A percentile compares a stretch with the other conserved stretches of the same genome.
These are phyloP conservation scores for Vishniacozyma victoriae DNA, from an alignment of 768 basidiomycete genomes.

Conservation along the genomic window DNA sequence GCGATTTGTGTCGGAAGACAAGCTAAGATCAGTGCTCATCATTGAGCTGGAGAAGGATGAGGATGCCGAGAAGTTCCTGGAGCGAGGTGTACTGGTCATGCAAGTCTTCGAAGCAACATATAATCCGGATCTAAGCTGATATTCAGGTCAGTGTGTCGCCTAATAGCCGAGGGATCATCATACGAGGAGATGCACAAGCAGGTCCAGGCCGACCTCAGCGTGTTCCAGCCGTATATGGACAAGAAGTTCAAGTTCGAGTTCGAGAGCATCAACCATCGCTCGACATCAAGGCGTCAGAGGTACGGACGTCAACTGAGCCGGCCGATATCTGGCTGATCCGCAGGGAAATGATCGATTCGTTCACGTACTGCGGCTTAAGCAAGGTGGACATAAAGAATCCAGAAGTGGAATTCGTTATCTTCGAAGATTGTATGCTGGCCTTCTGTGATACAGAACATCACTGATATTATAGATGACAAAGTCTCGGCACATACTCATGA, in stretches of 20 bases:
- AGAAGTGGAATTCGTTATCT: constrained; percentile 64
- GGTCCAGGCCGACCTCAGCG: constrained; percentile 56
- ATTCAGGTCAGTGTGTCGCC: constrained; percentile 62
- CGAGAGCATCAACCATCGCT: constrained; percentile 49
- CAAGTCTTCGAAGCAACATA: constrained; percentile 46
- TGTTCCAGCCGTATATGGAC: constrained; percentile 53
- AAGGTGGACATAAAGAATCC: constrained; percentile 75
- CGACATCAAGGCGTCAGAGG: constrained; percentile 13
- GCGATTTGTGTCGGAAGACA: constrained; percentile 53
- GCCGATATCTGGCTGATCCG: background rate
- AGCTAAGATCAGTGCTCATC: constrained; percentile 28
- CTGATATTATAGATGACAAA: too few species aligned
- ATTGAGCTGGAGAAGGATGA: constrained; percentile 59
- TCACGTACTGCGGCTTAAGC: constrained; percentile 77
- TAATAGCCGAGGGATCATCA: constrained; percentile 63
- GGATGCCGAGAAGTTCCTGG: constrained; percentile 66
- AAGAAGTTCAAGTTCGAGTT: constrained; percentile 78
- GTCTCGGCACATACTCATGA: too few species aligned
- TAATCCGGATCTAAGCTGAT: constrained; percentile 2
- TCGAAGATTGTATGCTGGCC: constrained; percentile 74
- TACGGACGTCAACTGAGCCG: background rate
- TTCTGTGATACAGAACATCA: background rate
- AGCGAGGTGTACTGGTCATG: constrained; percentile 79
- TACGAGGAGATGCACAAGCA: constrained; percentile 66
- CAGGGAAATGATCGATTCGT: constrained; percentile 60